phyloP scores from a whole-genome alignment of 306 rosid species.

The Spatholobus suberectus region DNA sequence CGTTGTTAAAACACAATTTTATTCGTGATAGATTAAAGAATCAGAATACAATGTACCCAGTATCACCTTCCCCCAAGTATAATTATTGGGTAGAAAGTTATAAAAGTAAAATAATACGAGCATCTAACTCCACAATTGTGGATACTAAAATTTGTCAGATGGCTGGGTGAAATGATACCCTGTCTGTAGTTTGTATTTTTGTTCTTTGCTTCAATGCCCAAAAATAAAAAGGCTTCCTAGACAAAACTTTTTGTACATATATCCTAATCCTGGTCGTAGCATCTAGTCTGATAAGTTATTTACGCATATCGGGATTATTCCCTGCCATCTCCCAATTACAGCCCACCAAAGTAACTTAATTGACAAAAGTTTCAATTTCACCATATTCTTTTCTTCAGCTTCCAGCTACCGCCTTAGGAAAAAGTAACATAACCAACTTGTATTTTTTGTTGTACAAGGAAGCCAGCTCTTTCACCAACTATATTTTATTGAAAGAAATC shows the following conservation, averaged over 20 bases:
- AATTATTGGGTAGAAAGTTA: constrained; percentile 4
- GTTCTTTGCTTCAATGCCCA: constrained; percentile 36
- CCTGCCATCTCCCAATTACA: constrained; percentile 17
- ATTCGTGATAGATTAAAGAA: background rate
- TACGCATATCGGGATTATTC: background rate
- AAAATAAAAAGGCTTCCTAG: background rate
- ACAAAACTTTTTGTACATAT: constrained; percentile 6
- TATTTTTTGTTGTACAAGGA: constrained; percentile 38
- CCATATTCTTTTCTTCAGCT: constrained; percentile 44
- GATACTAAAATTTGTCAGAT: background rate
- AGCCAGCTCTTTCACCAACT: constrained; percentile 41
- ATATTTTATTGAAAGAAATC: constrained; percentile 8
- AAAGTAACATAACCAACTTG: constrained; percentile 36
- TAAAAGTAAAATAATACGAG: constrained; percentile 8
- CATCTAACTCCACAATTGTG: background rate
- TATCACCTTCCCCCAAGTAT: background rate
- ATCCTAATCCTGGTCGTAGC: constrained; percentile 6
- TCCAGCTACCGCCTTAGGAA: constrained; percentile 37
- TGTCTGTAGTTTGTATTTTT: background rate
- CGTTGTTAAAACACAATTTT: background rate
- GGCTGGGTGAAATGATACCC: background rate
- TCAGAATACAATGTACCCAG: background rate
- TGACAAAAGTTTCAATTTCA: constrained; percentile 34
- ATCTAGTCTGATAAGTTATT: constrained; percentile 16
- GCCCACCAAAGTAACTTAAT: constrained; percentile 13